Base-by-base conservation (phyloP, 345 rosid species). In the Salix exigua region DNA sequence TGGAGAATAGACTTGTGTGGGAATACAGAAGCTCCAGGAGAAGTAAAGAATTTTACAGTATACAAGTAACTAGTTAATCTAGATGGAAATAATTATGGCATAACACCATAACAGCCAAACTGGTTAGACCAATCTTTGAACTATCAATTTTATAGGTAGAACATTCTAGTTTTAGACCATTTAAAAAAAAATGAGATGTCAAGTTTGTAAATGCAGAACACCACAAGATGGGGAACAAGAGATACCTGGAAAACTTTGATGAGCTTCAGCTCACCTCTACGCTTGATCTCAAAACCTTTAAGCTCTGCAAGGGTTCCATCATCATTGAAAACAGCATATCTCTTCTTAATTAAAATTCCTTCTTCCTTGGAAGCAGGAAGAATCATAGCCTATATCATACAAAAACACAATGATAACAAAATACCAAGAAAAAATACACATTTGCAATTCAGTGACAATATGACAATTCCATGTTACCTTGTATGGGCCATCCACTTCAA, bases 401-500 rank as follows among this genome's bases (percentile, higher is more conserved):
- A 25, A 14, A 66, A 74, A 65, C 46, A 79, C 30, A 62, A 44
- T 73, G 33, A 68, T 53, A 38, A 83, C 67, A 30, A 69, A 80
- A 31, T 48, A 74, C 68, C 25, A 69, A 17, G 50, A 81, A 79
- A 78, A 73, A 37, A 72, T 19, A 58, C 8, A 13, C 19, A 19
- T 58, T 31, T 75, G 60, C 71, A 73, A 76, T 75, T 60, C 60
- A 71, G 23, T 37, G 53, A 35, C 17, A 6, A 65, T 38, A 51
- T 46, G 18, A 48, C 5, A 53, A 38, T 75, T 69, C 31, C 28
- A 64, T 17, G 75, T 80, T 90, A 92, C 98, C 99, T 95, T 95
- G 90, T 95, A 95, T 46, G 97, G 99, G 78, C 99, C 99, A 88
- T 95, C 99, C 80, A 95, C 99, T 88, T 95, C 99, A 84, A 95